Conservation (phyloP, 176 grass and related monocot species). For the Otatea glauca region DNA sequence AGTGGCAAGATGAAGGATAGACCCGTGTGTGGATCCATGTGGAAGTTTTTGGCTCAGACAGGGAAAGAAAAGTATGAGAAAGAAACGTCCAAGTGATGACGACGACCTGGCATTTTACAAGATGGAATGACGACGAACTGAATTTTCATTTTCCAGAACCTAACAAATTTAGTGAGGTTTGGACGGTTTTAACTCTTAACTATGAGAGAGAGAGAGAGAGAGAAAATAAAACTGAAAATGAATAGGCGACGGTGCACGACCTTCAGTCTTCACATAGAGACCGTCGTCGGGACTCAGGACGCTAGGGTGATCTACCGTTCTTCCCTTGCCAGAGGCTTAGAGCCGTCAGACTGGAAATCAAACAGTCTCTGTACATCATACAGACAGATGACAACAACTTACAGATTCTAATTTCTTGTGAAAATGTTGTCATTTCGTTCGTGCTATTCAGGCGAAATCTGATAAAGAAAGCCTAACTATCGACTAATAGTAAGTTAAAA, state of each 20-base stretch:
- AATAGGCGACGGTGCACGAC: conserved; percentile 3
- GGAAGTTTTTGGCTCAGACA: not conserved
- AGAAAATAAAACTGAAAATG: not conserved
- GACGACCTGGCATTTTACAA: not conserved
- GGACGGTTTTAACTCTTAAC: conserved; percentile 19
- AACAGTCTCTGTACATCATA: not conserved
- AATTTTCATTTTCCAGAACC: not conserved
- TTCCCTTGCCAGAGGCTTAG: not conserved
- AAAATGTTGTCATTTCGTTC: not conserved
- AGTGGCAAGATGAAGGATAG: not conserved
- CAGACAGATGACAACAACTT: not conserved
- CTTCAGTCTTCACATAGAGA: conserved; percentile 9
- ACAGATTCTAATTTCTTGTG: too few species aligned
- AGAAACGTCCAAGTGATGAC: not conserved
- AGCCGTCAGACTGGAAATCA: not conserved
- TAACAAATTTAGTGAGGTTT: conserved; percentile 19
- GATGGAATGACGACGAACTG: not conserved
- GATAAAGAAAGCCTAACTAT: too few species aligned
- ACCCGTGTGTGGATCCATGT: not conserved
- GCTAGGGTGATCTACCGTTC: not conserved
- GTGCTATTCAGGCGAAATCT: too few species aligned
- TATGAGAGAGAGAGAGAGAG: not conserved
- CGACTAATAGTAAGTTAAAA: too few species aligned
- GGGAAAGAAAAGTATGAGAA: not conserved
- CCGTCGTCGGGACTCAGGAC: too few species aligned